phyloP scores from a whole-genome alignment of 164 flowering plant genomes.

The Echeveria elegans region DNA sequence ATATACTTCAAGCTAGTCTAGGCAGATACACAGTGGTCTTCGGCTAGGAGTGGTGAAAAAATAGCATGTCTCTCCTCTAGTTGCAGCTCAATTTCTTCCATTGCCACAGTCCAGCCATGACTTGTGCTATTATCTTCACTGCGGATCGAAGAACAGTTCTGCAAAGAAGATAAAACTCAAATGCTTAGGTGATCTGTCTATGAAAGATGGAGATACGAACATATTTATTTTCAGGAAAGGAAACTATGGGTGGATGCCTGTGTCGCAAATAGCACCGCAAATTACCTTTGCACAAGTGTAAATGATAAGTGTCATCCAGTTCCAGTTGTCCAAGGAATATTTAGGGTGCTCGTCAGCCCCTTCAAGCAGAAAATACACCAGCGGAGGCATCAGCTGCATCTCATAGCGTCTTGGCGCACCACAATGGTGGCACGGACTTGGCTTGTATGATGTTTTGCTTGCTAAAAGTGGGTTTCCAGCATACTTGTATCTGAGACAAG shows the following conservation, averaged over 20 bases:
- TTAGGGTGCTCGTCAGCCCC: conserved; percentile 29
- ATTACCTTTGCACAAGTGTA: conserved; percentile 39
- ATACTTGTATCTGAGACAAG: conserved; percentile 45
- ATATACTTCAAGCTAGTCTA: neutral
- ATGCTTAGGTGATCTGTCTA: neutral
- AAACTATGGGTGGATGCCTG: too few relatives aligned
- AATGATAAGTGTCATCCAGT: conserved; percentile 79
- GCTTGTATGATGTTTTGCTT: conserved; percentile 23
- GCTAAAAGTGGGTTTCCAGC: conserved; percentile 80
- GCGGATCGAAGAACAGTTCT: neutral
- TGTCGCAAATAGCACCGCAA: too few relatives aligned
- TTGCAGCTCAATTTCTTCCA: conserved; percentile 2
- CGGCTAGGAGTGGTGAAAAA: neutral
- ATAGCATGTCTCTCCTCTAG: neutral
- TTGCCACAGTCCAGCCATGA: neutral
- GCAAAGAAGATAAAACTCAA: neutral
- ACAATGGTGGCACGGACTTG: conserved; percentile 53
- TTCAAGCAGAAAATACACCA: conserved; percentile 68
- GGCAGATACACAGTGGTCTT: neutral
- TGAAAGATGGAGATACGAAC: neutral
- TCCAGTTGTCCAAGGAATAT: conserved; percentile 43
- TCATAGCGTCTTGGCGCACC: conserved; percentile 65
- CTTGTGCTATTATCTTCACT: neutral
- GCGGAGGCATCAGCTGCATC: conserved; percentile 89
- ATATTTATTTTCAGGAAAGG: neutral